Conservation (phyloP, 169 alveolate genomes). For the Fabrea salina region DNA sequence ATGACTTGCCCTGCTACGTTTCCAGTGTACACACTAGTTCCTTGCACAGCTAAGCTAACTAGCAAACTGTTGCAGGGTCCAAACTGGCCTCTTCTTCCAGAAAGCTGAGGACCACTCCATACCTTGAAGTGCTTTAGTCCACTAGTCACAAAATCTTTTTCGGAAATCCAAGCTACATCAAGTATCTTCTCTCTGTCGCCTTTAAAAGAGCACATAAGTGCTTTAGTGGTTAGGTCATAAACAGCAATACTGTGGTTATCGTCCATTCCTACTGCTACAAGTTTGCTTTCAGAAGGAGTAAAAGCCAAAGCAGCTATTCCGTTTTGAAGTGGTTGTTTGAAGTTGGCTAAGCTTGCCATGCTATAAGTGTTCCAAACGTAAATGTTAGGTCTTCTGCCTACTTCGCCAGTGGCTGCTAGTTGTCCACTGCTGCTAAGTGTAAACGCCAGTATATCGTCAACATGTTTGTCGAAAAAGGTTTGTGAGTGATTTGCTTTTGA, state of each 20-base stretch:
- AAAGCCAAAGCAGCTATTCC: slow-evolving; percentile 66
- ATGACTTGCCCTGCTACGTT: slow-evolving; percentile 61
- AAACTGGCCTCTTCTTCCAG: slow-evolving; percentile 53
- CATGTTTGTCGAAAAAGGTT: slow-evolving; percentile 65
- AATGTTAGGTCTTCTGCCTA: slow-evolving; percentile 61
- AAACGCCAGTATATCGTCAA: slow-evolving; percentile 73
- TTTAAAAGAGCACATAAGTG: slow-evolving; percentile 35
- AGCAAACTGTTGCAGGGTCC: slow-evolving; percentile 54
- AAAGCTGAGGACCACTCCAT: slow-evolving; percentile 47
- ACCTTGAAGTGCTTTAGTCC: slow-evolving; percentile 77
- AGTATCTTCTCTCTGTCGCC: slow-evolving; percentile 66
- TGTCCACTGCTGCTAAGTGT: slow-evolving; percentile 54
- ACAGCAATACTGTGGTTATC: slow-evolving; percentile 71
- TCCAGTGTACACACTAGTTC: slow-evolving; percentile 60
- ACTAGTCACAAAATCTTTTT: slow-evolving; percentile 72
- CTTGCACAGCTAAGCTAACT: slow-evolving; percentile 48
- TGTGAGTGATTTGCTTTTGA: slow-evolving; percentile 60
- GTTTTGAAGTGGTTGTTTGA: slow-evolving; percentile 48
- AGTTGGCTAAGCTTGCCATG: slow-evolving; percentile 39
- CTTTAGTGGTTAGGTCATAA: slow-evolving; percentile 53
- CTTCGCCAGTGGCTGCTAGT: slow-evolving; percentile 80
- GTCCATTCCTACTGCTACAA: slow-evolving; percentile 72
- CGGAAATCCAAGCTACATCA: slow-evolving; percentile 61
- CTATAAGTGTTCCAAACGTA: slow-evolving; percentile 69
- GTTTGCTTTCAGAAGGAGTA: slow-evolving; percentile 62